Percentiles rank a stretch among this genome's conserved stretches.
phyloP scores from a whole-genome alignment of 768 basidiomycete species.

The Clavulina sp. region DNA sequence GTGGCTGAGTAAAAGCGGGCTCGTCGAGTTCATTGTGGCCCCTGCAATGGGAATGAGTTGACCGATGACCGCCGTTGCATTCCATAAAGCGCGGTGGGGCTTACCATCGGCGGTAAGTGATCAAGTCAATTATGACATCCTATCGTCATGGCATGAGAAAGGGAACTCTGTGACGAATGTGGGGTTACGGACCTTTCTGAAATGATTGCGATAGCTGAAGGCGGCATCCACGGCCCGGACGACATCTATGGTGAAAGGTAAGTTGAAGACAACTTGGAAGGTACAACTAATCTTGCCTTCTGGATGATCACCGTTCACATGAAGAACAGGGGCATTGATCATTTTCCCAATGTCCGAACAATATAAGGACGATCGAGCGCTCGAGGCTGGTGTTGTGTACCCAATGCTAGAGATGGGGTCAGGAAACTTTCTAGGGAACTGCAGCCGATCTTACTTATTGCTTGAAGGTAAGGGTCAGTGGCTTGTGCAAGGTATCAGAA shows the following conservation, averaged over 20 bases:
- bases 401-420: slow-evolving; percentile 42
- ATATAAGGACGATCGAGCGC: slow-evolving; percentile 70
- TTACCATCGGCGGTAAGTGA: slow-evolving; percentile 75
- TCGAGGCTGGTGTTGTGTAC: slow-evolving; percentile 77
- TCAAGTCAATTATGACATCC: slow-evolving; percentile 76
- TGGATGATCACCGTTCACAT: slow-evolving; percentile 83
- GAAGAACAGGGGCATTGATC: slow-evolving; percentile 75
- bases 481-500: not conserved
- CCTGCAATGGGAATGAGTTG: slow-evolving; percentile 21
- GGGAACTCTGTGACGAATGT: not conserved
- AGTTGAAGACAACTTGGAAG: not conserved
- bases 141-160: slow-evolving; percentile 12
- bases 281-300: slow-evolving; percentile 34
- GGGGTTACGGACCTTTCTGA: slow-evolving; percentile 44
- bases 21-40: slow-evolving; percentile 83
- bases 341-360: slow-evolving; percentile 81
- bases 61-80: not conserved
- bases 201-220: slow-evolving; percentile 70
- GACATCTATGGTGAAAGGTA: slow-evolving; percentile 39
- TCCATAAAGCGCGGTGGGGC: slow-evolving; percentile 10
- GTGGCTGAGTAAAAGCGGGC: slow-evolving; percentile 70
- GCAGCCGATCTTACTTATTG: slow-evolving; percentile 1
- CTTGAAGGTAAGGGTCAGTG: not conserved
- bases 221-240: slow-evolving; percentile 74
- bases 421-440: not conserved